Conservation (phyloP, 2,329 filamentous ascomycete genomes). For the Talaromyces marneffei region DNA sequence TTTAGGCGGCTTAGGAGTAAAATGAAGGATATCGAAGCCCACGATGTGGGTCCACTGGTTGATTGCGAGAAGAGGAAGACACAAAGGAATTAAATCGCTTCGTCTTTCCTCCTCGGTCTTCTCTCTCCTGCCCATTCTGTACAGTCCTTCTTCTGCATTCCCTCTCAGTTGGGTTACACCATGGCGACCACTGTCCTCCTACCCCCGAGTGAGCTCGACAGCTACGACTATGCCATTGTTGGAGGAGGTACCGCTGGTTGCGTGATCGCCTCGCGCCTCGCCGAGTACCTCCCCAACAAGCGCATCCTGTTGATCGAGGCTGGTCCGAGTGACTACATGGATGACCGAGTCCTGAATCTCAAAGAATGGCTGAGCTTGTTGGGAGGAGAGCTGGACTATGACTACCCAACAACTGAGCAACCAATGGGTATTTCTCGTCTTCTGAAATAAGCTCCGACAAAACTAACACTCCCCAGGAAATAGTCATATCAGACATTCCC, state of each 20-base stretch:
- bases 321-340: slow-evolving; percentile 81
- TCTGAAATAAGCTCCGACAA: neutral
- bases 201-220: slow-evolving; percentile 56
- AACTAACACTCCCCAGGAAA: slow-evolving; percentile 54
- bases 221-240: slow-evolving; percentile 79
- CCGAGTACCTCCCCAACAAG: slow-evolving; percentile 77
- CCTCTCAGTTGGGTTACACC: neutral
- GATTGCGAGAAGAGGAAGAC: neutral
- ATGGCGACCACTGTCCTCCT: slow-evolving; percentile 58
- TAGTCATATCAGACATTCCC: slow-evolving; percentile 84
- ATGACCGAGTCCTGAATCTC: slow-evolving; percentile 78
- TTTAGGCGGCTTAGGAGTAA: neutral
- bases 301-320: slow-evolving; percentile 79
- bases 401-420: slow-evolving; percentile 84
- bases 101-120: neutral
- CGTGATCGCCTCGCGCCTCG: slow-evolving; percentile 72
- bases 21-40: neutral
- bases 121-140: neutral
- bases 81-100: neutral
- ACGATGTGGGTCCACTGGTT: neutral
- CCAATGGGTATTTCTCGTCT: slow-evolving; percentile 56
- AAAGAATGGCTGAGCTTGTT: slow-evolving; percentile 82
- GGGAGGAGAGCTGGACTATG: slow-evolving; percentile 83
- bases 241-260: slow-evolving; percentile 83
- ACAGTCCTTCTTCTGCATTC: neutral